phyloP scores from a whole-genome alignment of 2,329 filamentous ascomycete genomes.

The Neonectria punicea region DNA sequence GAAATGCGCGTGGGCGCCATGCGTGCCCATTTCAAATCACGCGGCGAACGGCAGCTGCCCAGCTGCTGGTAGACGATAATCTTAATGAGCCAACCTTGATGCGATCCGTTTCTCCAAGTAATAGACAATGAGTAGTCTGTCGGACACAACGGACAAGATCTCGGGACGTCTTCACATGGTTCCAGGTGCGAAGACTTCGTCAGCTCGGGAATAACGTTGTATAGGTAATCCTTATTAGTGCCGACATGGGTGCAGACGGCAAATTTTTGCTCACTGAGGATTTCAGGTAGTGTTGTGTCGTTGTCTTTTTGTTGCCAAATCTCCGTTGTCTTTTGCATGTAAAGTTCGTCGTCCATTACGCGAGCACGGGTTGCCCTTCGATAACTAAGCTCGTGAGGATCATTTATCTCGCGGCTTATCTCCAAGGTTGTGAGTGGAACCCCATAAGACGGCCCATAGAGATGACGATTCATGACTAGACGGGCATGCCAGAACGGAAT shows the following conservation, averaged over 20 bases:
- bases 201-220: constrained; percentile 6
- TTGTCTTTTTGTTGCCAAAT: background rate
- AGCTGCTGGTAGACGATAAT: constrained; percentile 1
- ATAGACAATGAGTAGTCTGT: constrained; percentile 23
- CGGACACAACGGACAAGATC: constrained; percentile 16
- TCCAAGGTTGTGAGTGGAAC: background rate
- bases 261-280: background rate
- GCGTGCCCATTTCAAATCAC: constrained; percentile 23
- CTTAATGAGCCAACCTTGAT: constrained; percentile 7
- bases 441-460: constrained; percentile 17
- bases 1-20: accelerated
- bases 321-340: background rate
- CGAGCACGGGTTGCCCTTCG: background rate
- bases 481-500: background rate
- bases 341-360: constrained; percentile 14
- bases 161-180: background rate
- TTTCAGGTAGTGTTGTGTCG: background rate
- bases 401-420: background rate
- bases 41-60: constrained; percentile 17
- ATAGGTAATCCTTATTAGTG: background rate
- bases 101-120: no score
- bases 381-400: background rate
- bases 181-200: background rate
- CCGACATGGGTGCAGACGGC: background rate
- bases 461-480: constrained; percentile 23